phyloP scores from a whole-genome alignment of 768 basidiomycete genomes.

The Russula foetens region DNA sequence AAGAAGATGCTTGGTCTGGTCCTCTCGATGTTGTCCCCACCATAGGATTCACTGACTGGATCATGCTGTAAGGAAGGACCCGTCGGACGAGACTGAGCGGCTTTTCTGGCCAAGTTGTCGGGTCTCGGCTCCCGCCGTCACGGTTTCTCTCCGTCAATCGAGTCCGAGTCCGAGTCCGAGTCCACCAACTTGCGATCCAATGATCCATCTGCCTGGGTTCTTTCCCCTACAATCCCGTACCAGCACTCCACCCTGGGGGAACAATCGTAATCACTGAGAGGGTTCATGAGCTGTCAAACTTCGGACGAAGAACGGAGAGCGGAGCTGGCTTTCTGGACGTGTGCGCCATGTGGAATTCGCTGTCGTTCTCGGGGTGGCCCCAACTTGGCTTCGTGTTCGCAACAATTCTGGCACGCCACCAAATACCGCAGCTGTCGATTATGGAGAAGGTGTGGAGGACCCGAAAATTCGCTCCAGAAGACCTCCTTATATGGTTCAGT shows the following conservation, averaged over 20 bases:
- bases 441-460: background rate
- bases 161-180: too few relatives aligned
- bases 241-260: background rate
- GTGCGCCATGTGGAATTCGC: background rate
- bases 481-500: background rate
- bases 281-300: background rate
- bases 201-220: background rate
- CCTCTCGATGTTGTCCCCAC: background rate
- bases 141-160: background rate
- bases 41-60: background rate
- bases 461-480: background rate
- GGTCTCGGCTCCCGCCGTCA: slow-evolving; percentile 6
- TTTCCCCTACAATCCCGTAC: background rate
- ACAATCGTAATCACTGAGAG: background rate
- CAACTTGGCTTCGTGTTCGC: background rate
- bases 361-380: background rate
- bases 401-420: background rate
- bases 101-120: slow-evolving; percentile 4
- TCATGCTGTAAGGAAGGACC: too few relatives aligned
- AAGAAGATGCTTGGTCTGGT: background rate
- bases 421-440: background rate
- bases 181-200: background rate
- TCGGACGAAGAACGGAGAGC: background rate
- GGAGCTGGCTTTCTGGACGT: too few relatives aligned
- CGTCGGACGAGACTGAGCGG: background rate